Conservation (phyloP, 768 basidiomycete genomes). For the Naganishia antarctica region DNA sequence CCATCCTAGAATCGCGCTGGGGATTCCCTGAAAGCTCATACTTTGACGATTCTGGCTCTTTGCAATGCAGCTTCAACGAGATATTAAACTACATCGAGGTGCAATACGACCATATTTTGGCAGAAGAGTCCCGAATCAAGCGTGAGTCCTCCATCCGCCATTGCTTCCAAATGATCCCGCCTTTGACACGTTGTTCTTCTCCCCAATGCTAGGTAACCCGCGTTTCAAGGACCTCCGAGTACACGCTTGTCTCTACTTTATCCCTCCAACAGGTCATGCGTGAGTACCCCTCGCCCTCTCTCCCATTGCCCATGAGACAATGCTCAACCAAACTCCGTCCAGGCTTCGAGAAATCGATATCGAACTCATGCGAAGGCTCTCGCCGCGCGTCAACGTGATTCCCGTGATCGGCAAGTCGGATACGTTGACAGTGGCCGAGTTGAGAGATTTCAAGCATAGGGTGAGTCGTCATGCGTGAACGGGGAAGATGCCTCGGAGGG, state of each 20-base stretch:
- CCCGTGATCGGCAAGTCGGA: constrained; percentile 96
- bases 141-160: constrained; percentile 50
- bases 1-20: neutral
- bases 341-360: constrained; percentile 94
- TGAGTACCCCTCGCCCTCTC: constrained; percentile 54
- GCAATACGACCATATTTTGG: constrained; percentile 97
- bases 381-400: constrained; percentile 97
- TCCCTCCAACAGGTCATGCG: constrained; percentile 96
- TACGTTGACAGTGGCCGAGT: constrained; percentile 84
- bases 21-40: too few species aligned
- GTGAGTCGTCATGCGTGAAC: constrained; percentile 54
- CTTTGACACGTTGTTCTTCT: neutral
- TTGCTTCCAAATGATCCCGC: too few species aligned
- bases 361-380: constrained; percentile 95
- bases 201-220: constrained; percentile 3
- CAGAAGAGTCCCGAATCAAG: constrained; percentile 97
- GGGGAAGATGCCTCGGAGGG: too few species aligned
- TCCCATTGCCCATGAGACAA: neutral
- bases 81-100: constrained; percentile 94
- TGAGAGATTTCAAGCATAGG: constrained; percentile 92
- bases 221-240: constrained; percentile 97
- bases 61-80: constrained; percentile 77
- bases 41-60: neutral
- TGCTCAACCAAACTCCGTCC: neutral
- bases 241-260: constrained; percentile 94